Evolutionary conservation across 2,329 filamentous ascomycete genomes (phyloP).

Genomic region (Fusarium temperatum): DNA sequence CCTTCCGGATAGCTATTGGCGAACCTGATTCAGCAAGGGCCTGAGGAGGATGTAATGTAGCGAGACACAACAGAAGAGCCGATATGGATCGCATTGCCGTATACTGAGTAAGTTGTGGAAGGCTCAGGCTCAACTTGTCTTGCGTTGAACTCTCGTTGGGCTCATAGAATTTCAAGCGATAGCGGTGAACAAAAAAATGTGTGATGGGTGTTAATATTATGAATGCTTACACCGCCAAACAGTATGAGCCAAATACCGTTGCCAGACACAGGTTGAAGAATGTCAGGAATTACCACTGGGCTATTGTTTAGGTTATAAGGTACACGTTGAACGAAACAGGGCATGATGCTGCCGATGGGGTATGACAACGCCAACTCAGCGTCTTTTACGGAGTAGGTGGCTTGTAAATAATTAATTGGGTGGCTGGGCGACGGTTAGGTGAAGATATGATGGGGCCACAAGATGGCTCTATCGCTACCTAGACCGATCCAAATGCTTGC

Average conservation of each 20-base stretch:
- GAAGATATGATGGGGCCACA: conserved; percentile 14
- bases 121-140: neutral
- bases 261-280: neutral
- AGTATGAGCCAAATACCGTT: neutral
- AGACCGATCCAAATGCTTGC: neutral
- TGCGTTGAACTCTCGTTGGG: neutral
- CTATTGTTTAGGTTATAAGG: neutral
- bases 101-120: neutral
- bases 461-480: neutral
- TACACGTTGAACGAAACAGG: neutral
- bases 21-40: conserved; percentile 46
- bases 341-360: conserved; percentile 19
- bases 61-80: conserved; percentile 54
- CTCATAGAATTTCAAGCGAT: neutral
- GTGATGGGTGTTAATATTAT: neutral
- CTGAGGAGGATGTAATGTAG: conserved; percentile 55
- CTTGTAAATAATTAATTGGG: conserved; percentile 41
- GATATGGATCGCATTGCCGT: conserved; percentile 52
- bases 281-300: neutral
- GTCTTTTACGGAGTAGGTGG: neutral
- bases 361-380: conserved; percentile 34
- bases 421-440: conserved; percentile 37
- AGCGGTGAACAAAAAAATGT: conserved; percentile 13
- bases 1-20: conserved; percentile 75
- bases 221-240: conserved; percentile 23